phyloP scores from a whole-genome alignment of 441 rosid species.

The Croton laevigatus region DNA sequence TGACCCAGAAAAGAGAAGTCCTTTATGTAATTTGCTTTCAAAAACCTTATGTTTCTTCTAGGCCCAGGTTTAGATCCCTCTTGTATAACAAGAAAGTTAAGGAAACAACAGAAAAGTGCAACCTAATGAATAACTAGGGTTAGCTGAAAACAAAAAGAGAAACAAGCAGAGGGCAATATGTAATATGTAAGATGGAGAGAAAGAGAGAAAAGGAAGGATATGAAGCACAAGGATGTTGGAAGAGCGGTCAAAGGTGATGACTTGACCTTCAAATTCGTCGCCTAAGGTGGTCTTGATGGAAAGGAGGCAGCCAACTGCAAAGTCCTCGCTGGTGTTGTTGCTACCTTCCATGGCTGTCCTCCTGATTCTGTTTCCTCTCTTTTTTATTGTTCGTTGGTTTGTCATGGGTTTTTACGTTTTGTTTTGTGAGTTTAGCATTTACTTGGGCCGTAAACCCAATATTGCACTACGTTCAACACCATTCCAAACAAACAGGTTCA shows the following conservation, averaged over 20 bases:
- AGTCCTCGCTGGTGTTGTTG: constrained; percentile 49
- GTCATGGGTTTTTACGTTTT: neutral
- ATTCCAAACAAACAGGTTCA: too few relatives aligned
- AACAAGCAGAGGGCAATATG: neutral
- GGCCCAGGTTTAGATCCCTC: constrained; percentile 71
- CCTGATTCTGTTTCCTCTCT: neutral
- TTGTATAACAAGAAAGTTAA: constrained; percentile 50
- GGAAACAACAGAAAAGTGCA: constrained; percentile 22
- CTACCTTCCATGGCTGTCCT: constrained; percentile 30
- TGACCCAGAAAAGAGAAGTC: constrained; percentile 59
- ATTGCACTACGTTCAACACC: neutral
- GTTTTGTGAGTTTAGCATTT: neutral
- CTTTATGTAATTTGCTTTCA: constrained; percentile 73
- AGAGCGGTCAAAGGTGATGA: constrained; percentile 76
- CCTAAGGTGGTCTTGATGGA: constrained; percentile 75
- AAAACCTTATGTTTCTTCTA: constrained; percentile 62
- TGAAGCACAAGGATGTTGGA: constrained; percentile 92
- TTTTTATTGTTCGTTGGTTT: neutral
- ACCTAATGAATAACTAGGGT: constrained; percentile 2
- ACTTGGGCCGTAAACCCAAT: neutral
- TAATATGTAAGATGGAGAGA: neutral
- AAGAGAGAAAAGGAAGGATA: constrained; percentile 49
- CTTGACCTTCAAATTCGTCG: constrained; percentile 82
- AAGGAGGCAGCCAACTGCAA: constrained; percentile 75
- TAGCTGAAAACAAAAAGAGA: neutral